Percentiles rank a stretch among this genome's conserved stretches.
phyloP scores from a whole-genome alignment of 305 asterid genomes.

The Ilex paraguariensis region DNA sequence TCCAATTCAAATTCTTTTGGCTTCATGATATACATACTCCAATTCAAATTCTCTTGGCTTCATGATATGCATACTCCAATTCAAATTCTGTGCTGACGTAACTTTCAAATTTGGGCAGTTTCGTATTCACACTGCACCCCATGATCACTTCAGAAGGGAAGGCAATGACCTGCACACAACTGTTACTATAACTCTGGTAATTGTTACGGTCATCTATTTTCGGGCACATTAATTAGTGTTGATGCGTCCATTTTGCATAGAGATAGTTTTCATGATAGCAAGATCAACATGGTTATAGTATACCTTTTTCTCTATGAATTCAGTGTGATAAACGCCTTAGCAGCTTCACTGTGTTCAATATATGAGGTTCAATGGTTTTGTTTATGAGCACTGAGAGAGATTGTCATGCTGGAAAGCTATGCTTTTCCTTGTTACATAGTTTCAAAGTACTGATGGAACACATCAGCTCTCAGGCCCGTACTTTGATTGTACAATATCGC shows the following conservation, averaged over 20 bases:
- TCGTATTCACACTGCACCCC: slow-evolving; percentile 82
- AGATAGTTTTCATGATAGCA: too few species aligned
- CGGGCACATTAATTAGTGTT: background rate
- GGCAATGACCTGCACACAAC: slow-evolving; percentile 79
- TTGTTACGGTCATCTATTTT: background rate
- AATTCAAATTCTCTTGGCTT: background rate
- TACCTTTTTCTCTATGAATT: too few species aligned
- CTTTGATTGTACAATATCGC: too few species aligned
- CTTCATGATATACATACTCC: background rate
- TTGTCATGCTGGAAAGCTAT: too few species aligned
- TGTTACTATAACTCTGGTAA: slow-evolving; percentile 82
- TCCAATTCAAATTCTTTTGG: background rate
- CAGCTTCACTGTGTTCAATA: too few species aligned
- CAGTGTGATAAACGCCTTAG: too few species aligned
- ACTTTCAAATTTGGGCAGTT: slow-evolving; percentile 39
- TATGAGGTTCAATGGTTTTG: too few species aligned
- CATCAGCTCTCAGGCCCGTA: too few species aligned
- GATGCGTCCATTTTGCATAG: background rate
- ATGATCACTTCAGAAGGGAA: slow-evolving; percentile 78
- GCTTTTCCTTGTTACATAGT: too few species aligned
- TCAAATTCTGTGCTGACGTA: background rate
- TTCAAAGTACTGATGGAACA: too few species aligned
- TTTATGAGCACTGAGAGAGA: too few species aligned
- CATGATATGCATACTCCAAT: background rate
- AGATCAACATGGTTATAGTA: too few species aligned